These are phyloP conservation scores for Spirogloea muscicola DNA, from an alignment of 139 green algal genomes.

Conservation along the genomic window DNA sequence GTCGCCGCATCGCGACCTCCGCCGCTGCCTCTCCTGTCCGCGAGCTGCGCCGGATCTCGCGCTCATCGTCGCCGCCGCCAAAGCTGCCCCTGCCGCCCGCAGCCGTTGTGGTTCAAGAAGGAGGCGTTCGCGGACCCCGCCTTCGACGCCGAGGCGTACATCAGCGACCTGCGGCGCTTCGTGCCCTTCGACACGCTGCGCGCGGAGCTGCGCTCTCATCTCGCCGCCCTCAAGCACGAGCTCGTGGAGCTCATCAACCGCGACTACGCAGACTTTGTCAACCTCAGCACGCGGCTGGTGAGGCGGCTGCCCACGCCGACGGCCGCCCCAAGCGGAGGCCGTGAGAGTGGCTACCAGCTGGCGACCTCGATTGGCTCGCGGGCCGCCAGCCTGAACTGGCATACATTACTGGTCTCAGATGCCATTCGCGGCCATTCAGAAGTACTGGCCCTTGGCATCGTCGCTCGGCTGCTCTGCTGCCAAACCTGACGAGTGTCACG, in stretches of 20 bases:
- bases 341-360: too few relatives aligned
- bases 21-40: neutral
- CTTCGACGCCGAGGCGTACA: conserved; percentile 70
- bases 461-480: too few relatives aligned
- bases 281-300: conserved; percentile 72
- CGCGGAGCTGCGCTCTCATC: conserved; percentile 69
- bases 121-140: conserved; percentile 62
- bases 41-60: neutral
- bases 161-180: conserved; percentile 73
- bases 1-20: neutral
- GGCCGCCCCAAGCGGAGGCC: too few relatives aligned
- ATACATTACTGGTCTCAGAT: too few relatives aligned
- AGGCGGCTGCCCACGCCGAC: neutral
- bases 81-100: neutral
- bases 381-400: neutral
- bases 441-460: too few relatives aligned
- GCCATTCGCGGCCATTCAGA: too few relatives aligned
- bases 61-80: neutral
- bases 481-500: too few relatives aligned
- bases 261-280: conserved; percentile 92
- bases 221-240: conserved; percentile 66
- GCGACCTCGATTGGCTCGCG: neutral
- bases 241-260: conserved; percentile 90
- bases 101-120: conserved; percentile 74
- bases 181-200: conserved; percentile 80